phyloP scores from a whole-genome alignment of 805 yeast genomes.

The Myxozyma neglecta region DNA sequence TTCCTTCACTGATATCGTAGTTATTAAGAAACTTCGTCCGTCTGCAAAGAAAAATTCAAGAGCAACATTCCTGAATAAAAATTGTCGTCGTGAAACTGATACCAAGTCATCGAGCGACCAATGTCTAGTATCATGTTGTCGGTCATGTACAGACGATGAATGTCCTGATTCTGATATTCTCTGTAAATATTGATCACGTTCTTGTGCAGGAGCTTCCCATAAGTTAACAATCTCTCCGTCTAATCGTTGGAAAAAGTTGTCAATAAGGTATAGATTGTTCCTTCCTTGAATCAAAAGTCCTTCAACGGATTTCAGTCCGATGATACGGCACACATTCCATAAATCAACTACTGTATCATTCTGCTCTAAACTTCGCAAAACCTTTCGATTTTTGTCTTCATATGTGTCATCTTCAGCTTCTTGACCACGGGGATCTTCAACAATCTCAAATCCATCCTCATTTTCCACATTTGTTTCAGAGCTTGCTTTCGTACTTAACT shows the following conservation, averaged over 20 bases:
- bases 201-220: constrained; percentile 59
- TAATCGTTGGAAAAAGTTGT: constrained; percentile 59
- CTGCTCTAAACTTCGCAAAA: constrained; percentile 63
- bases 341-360: constrained; percentile 71
- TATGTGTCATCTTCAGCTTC: constrained; percentile 35
- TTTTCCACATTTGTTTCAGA: constrained; percentile 30
- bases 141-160: constrained; percentile 1
- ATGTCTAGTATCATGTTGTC: constrained; percentile 31
- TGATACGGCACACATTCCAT: constrained; percentile 72
- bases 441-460: constrained; percentile 36
- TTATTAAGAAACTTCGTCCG: constrained; percentile 69
- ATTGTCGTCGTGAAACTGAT: constrained; percentile 71
- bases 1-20: constrained; percentile 54
- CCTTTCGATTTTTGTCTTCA: constrained; percentile 71
- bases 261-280: constrained; percentile 64
- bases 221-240: constrained; percentile 61
- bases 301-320: constrained; percentile 76
- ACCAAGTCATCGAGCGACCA: constrained; percentile 65
- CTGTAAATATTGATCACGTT: constrained; percentile 68
- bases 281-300: constrained; percentile 72
- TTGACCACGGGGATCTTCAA: constrained; percentile 34
- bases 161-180: constrained; percentile 52
- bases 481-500: neutral
- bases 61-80: constrained; percentile 76
- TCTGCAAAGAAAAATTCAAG: constrained; percentile 72